Conservation (phyloP, 805 yeast species). For the Citeromyces matritensis region DNA sequence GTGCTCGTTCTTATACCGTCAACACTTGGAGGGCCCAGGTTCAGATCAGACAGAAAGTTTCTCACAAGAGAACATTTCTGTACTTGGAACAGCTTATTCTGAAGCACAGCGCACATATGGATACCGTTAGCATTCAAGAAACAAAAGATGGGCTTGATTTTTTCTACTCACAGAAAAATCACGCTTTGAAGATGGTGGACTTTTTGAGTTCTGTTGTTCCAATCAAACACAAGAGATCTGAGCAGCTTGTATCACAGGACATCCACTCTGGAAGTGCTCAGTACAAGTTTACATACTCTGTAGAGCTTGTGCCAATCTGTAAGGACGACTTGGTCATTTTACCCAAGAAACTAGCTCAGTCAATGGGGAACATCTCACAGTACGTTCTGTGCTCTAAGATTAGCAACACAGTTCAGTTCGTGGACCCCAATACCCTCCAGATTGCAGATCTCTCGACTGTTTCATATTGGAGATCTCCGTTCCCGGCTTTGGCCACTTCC, state of each 20-base stretch:
- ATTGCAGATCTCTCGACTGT: constrained; percentile 57
- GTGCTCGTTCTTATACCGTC: constrained; percentile 93
- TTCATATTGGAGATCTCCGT: constrained; percentile 74
- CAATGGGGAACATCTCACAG: constrained; percentile 71
- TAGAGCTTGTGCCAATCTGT: constrained; percentile 93
- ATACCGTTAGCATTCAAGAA: constrained; percentile 88
- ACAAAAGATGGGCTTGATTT: constrained; percentile 91
- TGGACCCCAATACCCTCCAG: constrained; percentile 75
- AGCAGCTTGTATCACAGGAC: constrained; percentile 84
- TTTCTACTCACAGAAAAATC: constrained; percentile 76
- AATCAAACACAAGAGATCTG: constrained; percentile 65
- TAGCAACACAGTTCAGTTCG: constrained; percentile 69
- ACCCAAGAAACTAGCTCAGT: constrained; percentile 75
- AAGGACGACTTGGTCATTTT: constrained; percentile 90
- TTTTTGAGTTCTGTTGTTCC: constrained; percentile 81
- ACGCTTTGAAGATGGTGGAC: constrained; percentile 89
- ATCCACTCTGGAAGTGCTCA: constrained; percentile 80
- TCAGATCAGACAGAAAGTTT: constrained; percentile 94
- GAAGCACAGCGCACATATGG: constrained; percentile 84
- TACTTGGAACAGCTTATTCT: constrained; percentile 91
- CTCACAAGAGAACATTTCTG: constrained; percentile 91
- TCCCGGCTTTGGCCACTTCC: constrained; percentile 60
- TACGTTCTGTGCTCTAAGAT: constrained; percentile 76
- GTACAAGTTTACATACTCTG: constrained; percentile 83
- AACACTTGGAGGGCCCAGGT: constrained; percentile 98